These are phyloP conservation scores for Trichomonascus vanleenenianus DNA, from an alignment of 805 yeast species.

Conservation along the genomic window DNA sequence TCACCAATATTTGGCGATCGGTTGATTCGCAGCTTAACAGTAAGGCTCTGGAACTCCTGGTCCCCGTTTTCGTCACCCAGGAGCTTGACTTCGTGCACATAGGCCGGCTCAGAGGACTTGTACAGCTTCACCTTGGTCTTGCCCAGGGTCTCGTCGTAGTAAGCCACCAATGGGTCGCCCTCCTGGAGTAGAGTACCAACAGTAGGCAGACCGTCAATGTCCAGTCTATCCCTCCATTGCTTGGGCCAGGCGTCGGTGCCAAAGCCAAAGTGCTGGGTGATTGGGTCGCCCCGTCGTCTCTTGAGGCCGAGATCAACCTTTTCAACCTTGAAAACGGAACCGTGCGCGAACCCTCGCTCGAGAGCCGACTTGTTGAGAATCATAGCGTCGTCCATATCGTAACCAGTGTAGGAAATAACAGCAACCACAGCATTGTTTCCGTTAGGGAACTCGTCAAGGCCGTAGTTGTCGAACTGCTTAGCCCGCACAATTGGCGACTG, in stretches of 20 bases:
- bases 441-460: slow-evolving; percentile 97
- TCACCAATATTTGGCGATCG: slow-evolving; percentile 95
- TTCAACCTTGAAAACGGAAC: slow-evolving; percentile 92
- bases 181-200: slow-evolving; percentile 84
- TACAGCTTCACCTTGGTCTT: slow-evolving; percentile 88
- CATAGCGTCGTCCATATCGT: slow-evolving; percentile 99
- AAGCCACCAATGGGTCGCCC: slow-evolving; percentile 94
- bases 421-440: slow-evolving; percentile 99
- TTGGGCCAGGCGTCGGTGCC: slow-evolving; percentile 92
- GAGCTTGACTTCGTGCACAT: slow-evolving; percentile 88
- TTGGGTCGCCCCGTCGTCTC: slow-evolving; percentile 88
- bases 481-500: slow-evolving; percentile 98
- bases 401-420: slow-evolving; percentile 96
- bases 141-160: slow-evolving; percentile 82
- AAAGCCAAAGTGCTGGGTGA: slow-evolving; percentile 89
- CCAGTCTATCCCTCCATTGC: slow-evolving; percentile 80
- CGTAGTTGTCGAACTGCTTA: slow-evolving; percentile 86
- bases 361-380: slow-evolving; percentile 94
- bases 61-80: slow-evolving; percentile 75
- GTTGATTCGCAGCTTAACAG: slow-evolving; percentile 84
- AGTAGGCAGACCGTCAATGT: slow-evolving; percentile 85
- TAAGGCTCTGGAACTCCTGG: slow-evolving; percentile 72
- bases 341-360: slow-evolving; percentile 97
- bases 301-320: slow-evolving; percentile 72
- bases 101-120: slow-evolving; percentile 91